Base-by-base conservation (phyloP, 768 basidiomycete species). In the Macrocybe gigantea region DNA sequence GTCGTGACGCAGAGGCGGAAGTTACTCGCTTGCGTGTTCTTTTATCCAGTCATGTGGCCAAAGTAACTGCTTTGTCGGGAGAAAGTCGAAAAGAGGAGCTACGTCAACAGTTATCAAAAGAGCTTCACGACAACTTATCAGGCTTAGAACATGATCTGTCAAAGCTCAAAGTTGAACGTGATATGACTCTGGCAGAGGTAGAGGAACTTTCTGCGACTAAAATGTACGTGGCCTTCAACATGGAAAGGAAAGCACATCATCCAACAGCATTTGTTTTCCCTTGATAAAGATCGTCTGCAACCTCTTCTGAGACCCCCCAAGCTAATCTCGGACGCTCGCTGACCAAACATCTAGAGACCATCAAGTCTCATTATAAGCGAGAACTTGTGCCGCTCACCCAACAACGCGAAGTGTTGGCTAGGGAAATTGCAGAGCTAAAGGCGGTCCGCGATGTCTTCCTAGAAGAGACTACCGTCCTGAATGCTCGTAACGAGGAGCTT, bases 1-100 rank as follows among this genome's bases (percentile, higher is more conserved):
- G 95, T 13, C 81, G 90, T 12, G 93, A 97, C 53, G 88, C 90
- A 1, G 93, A 98, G 66, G 85, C 89, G 0, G 93, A 97, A 67
- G 88, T 97, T 49, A 85, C 86, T 15, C 79, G 88, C 37, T 70
- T 99, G 22, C 73, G 90, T 38, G 82, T 92, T 31, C 74, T 94
- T 44, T 73, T 98, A 14, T 88, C 93, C 48, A 91, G 92, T 5
- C 95, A 98, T 64, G 91, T 84, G 2, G 91, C 85, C 8, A 78
- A 85, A 46, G 74, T 99, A 14, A 88, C 88, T 5, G 80, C 91
- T n/a, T 70, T 97, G 54, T 83, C 83, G 2, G 86, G 86, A 31
- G 89, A 95, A 54, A 80, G 74, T 44, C 79, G 81, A 48, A 75
- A 82, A 40, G 85, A 84, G 43, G 90, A 97, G 60, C 72, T 85